Evolutionary conservation across 1,284 basidiomycete genomes (phyloP).

Genomic region (Omphalotus olearius): DNA sequence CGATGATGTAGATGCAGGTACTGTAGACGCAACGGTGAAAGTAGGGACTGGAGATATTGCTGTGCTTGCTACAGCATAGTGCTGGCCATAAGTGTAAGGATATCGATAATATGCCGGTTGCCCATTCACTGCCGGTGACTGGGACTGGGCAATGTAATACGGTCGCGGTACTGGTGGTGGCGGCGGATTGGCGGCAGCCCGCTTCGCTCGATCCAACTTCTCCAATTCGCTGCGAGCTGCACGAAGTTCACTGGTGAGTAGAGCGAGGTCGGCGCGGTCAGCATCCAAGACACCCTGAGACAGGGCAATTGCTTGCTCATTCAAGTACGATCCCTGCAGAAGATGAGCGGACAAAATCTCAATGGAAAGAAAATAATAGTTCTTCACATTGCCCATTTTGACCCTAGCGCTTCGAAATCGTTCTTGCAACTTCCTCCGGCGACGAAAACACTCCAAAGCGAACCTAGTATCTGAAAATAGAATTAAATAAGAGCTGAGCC

Average conservation of each 20-base stretch:
- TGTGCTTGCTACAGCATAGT: constrained; percentile 15
- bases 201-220: constrained; percentile 61
- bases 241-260: constrained; percentile 55
- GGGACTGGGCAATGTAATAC: constrained; percentile 12
- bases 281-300: constrained; percentile 59
- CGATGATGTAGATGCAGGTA: constrained; percentile 17
- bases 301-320: constrained; percentile 57
- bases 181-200: constrained; percentile 31
- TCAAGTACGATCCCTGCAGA: constrained; percentile 51
- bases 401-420: constrained; percentile 52
- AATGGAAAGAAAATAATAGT: constrained; percentile 21
- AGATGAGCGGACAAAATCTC: constrained; percentile 11
- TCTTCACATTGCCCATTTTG: constrained; percentile 49
- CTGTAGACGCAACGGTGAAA: background rate
- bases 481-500: constrained; percentile 2
- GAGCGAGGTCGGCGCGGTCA: constrained; percentile 57
- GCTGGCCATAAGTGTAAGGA: constrained; percentile 33
- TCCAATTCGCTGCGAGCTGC: constrained; percentile 61
- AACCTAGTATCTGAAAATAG: constrained; percentile 52
- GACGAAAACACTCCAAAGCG: constrained; percentile 59
- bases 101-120: constrained; percentile 29
- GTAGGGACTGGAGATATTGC: background rate
- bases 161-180: constrained; percentile 13
- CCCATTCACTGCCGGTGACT: constrained; percentile 11
- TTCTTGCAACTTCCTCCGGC: constrained; percentile 48